These are phyloP conservation scores for Botryobasidium botryosum DNA, from an alignment of 768 basidiomycete species.

Conservation along the genomic window DNA sequence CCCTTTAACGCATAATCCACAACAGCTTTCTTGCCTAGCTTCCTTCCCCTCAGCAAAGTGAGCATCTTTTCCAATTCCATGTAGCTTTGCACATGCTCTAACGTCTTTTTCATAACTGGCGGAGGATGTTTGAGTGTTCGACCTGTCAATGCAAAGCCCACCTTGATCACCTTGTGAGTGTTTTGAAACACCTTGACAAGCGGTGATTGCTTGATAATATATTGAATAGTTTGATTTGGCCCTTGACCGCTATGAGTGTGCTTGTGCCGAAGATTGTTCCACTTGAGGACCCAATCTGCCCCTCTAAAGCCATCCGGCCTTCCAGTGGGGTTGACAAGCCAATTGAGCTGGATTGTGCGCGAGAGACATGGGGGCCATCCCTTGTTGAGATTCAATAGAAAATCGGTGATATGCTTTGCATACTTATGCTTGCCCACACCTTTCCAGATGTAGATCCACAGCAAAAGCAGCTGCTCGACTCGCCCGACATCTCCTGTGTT, in stretches of 20 bases:
- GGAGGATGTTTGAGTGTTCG: conserved; percentile 17
- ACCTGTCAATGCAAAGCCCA: conserved; percentile 16
- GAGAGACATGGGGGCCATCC: conserved; percentile 13
- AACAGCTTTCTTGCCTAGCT: background rate
- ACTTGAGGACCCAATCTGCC: background rate
- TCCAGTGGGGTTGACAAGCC: background rate
- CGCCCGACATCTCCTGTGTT: conserved; percentile 22
- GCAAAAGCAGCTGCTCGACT: conserved; percentile 13
- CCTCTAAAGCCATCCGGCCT: background rate
- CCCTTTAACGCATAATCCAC: too few relatives aligned
- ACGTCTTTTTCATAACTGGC: conserved; percentile 21
- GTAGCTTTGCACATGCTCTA: too few relatives aligned
- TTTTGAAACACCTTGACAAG: conserved; percentile 11
- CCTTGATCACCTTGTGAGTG: conserved; percentile 5
- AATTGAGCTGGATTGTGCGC: conserved; percentile 1
- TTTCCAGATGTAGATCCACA: background rate
- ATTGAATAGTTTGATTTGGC: conserved; percentile 9
- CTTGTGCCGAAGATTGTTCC: conserved; percentile 7
- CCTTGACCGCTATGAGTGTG: conserved; percentile 8
- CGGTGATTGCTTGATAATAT: conserved; percentile 12
- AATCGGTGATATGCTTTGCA: conserved; percentile 13
- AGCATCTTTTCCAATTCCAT: background rate
- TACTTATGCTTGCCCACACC: conserved; percentile 18
- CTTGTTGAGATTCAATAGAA: conserved; percentile 15
- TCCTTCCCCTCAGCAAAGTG: background rate